phyloP scores from a whole-genome alignment of 257 asterid species.

The Nicotiana tomentosiformis region DNA sequence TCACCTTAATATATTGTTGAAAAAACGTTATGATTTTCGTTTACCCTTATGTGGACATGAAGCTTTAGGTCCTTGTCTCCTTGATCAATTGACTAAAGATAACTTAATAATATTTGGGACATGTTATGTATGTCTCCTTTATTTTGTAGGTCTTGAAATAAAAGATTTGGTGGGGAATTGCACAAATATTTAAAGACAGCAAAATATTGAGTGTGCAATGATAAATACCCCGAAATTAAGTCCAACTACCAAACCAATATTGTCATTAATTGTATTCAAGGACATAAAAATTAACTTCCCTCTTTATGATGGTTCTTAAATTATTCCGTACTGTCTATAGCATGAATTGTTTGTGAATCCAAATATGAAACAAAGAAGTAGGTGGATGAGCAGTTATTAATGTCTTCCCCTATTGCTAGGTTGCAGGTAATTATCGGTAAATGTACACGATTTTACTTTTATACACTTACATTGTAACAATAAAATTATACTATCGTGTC shows the following conservation, averaged over 20 bases:
- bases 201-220: background rate
- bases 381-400: background rate
- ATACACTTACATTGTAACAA: no score
- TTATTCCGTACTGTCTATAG: background rate
- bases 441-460: no score
- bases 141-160: background rate
- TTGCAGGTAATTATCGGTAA: background rate
- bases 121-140: background rate
- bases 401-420: background rate
- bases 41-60: no score
- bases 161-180: conserved; percentile 2
- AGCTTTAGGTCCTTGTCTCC: no score
- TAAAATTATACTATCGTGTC: no score
- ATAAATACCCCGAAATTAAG: background rate
- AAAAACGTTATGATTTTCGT: no score
- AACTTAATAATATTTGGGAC: background rate
- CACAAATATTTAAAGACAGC: background rate
- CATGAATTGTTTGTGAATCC: background rate
- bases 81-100: background rate
- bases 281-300: background rate
- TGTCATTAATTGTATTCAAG: background rate
- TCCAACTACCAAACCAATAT: background rate
- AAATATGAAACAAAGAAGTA: background rate
- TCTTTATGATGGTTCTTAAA: background rate
- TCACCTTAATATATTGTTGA: no score